These are phyloP conservation scores for Penicillium sp. DNA, from an alignment of 2,329 filamentous ascomycete genomes.

Conservation along the genomic window DNA sequence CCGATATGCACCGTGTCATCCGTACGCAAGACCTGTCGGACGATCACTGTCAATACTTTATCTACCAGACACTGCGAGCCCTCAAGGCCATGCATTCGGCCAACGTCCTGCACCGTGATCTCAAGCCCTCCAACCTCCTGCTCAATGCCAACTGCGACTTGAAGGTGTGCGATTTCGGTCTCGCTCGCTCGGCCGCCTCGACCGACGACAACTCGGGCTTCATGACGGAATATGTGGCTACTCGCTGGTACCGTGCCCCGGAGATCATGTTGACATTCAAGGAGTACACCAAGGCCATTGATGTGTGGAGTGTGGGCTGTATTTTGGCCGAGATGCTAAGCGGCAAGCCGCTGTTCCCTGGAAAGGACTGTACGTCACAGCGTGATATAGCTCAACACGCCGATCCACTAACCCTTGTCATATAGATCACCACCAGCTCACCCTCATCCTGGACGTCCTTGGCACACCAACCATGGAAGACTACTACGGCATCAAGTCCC, in stretches of 20 bases:
- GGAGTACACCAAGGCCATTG: slow-evolving; percentile 99
- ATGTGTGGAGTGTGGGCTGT: slow-evolving; percentile 98
- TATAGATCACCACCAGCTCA: slow-evolving; percentile 93
- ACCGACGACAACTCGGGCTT: slow-evolving; percentile 99
- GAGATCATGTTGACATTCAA: slow-evolving; percentile 99
- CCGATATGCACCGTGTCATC: slow-evolving; percentile 98
- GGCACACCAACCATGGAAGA: slow-evolving; percentile 99
- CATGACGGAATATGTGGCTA: slow-evolving; percentile 99
- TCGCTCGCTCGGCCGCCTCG: slow-evolving; percentile 91
- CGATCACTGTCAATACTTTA: slow-evolving; percentile 99
- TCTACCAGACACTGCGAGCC: slow-evolving; percentile 97
- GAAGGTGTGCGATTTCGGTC: slow-evolving; percentile 98
- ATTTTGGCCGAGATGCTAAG: slow-evolving; percentile 99
- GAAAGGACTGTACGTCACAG: slow-evolving; percentile 83
- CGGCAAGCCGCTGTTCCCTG: slow-evolving; percentile 95
- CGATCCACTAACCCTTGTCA: neutral
- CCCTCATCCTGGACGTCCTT: slow-evolving; percentile 93
- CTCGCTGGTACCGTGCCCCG: slow-evolving; percentile 96
- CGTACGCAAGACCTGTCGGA: slow-evolving; percentile 97
- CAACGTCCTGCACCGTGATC: slow-evolving; percentile 93
- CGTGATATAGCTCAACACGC: neutral
- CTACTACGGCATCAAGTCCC: slow-evolving; percentile 99
- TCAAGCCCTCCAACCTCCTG: slow-evolving; percentile 96
- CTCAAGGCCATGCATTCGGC: slow-evolving; percentile 99
- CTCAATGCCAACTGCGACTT: slow-evolving; percentile 98